Evolutionary conservation across 164 flowering plant genomes (phyloP).

Genomic region (Nymphaea thermarum): DNA sequence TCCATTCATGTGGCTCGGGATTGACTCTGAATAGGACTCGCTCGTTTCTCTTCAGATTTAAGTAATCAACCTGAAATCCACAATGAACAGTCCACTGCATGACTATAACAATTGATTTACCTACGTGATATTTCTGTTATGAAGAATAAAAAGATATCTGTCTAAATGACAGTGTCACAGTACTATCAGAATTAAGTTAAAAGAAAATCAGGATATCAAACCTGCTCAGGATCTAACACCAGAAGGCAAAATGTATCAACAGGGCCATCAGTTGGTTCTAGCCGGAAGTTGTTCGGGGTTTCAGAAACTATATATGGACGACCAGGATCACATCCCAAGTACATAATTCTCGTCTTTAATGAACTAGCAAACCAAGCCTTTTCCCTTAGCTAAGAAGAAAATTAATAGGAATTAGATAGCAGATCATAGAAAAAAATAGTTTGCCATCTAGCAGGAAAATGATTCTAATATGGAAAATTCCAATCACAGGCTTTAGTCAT

Average conservation of each 20-base stretch:
- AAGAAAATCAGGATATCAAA: constrained; percentile 3
- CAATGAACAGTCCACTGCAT: neutral
- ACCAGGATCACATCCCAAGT: constrained; percentile 61
- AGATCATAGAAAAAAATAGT: neutral
- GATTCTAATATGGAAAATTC: too few species aligned
- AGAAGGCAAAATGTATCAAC: constrained; percentile 43
- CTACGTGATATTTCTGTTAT: neutral
- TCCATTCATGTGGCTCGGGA: constrained; percentile 42
- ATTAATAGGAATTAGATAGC: neutral
- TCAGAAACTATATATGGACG: constrained; percentile 48
- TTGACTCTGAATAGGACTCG: constrained; percentile 31
- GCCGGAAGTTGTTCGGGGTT: constrained; percentile 15
- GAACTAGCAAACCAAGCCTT: constrained; percentile 78
- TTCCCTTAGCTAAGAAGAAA: constrained; percentile 60
- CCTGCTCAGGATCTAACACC: constrained; percentile 48
- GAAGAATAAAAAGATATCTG: too few species aligned
- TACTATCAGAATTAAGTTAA: neutral
- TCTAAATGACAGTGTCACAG: neutral
- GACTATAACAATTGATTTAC: neutral
- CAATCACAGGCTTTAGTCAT: too few species aligned
- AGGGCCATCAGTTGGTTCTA: constrained; percentile 59
- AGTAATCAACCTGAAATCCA: constrained; percentile 61
- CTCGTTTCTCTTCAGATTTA: constrained; percentile 70
- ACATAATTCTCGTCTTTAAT: constrained; percentile 56
- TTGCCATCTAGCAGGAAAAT: too few species aligned